Evolutionary conservation across 345 rosid species (phyloP).

Genomic region (Camelina sativa): DNA sequence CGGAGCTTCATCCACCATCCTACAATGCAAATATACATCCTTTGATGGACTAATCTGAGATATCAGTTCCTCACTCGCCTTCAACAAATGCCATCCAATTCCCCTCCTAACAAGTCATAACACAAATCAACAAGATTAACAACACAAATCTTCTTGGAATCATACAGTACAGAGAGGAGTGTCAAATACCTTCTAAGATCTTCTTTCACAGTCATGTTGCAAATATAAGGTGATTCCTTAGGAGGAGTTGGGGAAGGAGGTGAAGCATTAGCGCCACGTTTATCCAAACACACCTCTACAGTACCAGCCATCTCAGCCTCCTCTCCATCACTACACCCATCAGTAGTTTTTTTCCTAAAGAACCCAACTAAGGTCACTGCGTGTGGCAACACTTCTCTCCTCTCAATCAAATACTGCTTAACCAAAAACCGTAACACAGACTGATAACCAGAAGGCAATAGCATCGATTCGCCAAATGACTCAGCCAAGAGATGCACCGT

Average conservation of each 20-base stretch:
- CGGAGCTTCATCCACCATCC: conserved; percentile 89
- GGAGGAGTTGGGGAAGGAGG: conserved; percentile 86
- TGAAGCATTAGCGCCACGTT: conserved; percentile 74
- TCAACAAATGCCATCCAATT: conserved; percentile 93
- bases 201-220: conserved; percentile 86
- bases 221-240: conserved; percentile 73
- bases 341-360: conserved; percentile 49
- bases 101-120: conserved; percentile 66
- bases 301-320: conserved; percentile 77
- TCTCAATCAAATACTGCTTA: conserved; percentile 84
- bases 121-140: conserved; percentile 17
- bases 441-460: conserved; percentile 65
- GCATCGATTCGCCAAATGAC: conserved; percentile 88
- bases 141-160: background rate
- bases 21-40: conserved; percentile 89
- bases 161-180: background rate
- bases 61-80: conserved; percentile 86
- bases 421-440: conserved; percentile 70
- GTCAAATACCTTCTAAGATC: conserved; percentile 61
- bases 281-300: conserved; percentile 81
- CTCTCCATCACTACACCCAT: conserved; percentile 41
- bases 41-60: conserved; percentile 58
- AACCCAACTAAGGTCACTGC: conserved; percentile 82
- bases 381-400: conserved; percentile 71
- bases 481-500: conserved; percentile 73